Percentiles rank a stretch among this genome's conserved stretches.
Evolutionary conservation across 2,329 filamentous ascomycete genomes (phyloP).

Genomic region (Colletotrichum shisoi): DNA sequence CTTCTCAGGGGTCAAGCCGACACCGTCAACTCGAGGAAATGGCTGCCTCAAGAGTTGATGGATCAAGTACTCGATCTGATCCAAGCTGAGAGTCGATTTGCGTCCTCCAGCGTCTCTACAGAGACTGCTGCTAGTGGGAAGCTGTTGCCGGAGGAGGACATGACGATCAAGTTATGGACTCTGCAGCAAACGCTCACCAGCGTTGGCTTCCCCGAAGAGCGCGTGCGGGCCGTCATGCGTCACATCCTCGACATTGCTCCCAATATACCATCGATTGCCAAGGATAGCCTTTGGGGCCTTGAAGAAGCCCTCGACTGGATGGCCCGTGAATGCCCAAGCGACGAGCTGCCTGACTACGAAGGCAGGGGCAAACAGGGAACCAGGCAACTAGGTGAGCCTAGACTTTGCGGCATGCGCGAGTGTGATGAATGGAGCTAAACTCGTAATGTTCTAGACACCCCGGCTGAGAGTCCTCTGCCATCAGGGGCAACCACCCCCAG

Average conservation of each 20-base stretch:
- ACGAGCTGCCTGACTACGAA: constrained; percentile 77
- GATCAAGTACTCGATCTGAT: constrained; percentile 79
- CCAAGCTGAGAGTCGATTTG: constrained; percentile 69
- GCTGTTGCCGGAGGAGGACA: constrained; percentile 75
- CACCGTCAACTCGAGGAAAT: constrained; percentile 74
- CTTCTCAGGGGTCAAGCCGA: constrained; percentile 82
- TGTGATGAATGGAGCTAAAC: background rate
- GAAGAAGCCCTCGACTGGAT: constrained; percentile 91
- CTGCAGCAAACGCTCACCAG: constrained; percentile 75
- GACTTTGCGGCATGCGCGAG: background rate
- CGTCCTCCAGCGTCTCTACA: constrained; percentile 58
- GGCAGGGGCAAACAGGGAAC: constrained; percentile 51
- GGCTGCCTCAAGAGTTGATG: constrained; percentile 81
- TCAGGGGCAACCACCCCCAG: constrained; percentile 62
- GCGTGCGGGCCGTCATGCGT: constrained; percentile 69
- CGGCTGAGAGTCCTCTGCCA: constrained; percentile 58
- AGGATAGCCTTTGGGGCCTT: constrained; percentile 81
- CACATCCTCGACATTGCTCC: constrained; percentile 73
- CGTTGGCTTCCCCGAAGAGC: constrained; percentile 71
- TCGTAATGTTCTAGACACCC: constrained; percentile 52
- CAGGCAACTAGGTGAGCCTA: constrained; percentile 50
- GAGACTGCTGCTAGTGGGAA: constrained; percentile 57
- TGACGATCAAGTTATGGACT: constrained; percentile 83
- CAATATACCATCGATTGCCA: constrained; percentile 63
- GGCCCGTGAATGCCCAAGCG: constrained; percentile 74